phyloP scores from a whole-genome alignment of 345 rosid species.

The Ricinus communis region DNA sequence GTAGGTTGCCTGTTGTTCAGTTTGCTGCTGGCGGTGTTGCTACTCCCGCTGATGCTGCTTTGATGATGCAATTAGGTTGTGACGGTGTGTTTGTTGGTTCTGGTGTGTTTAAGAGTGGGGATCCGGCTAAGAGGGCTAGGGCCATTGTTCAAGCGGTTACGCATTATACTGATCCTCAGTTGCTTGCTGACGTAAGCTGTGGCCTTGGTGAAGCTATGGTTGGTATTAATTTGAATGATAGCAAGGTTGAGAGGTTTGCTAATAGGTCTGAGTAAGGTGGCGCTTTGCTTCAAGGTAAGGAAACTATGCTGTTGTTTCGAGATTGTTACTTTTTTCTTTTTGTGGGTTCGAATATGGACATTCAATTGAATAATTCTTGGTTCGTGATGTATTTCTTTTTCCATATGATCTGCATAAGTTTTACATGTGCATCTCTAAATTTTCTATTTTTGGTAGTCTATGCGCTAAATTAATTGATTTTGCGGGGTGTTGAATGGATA shows the following conservation, averaged over 20 bases:
- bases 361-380: not conserved
- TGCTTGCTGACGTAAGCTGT: constrained; percentile 36
- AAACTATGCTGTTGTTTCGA: not conserved
- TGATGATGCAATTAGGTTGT: constrained; percentile 35
- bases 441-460: not conserved
- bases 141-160: constrained; percentile 39
- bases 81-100: constrained; percentile 38
- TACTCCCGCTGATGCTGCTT: constrained; percentile 33
- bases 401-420: too few species aligned
- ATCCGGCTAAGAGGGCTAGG: constrained; percentile 26
- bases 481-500: not conserved
- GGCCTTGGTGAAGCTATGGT: constrained; percentile 43
- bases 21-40: constrained; percentile 36
- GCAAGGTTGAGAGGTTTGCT: constrained; percentile 38
- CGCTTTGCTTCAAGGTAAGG: not conserved
- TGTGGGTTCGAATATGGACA: not conserved
- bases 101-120: constrained; percentile 36
- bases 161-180: constrained; percentile 27
- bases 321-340: not conserved
- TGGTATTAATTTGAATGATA: constrained; percentile 33
- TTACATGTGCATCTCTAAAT: too few species aligned
- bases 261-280: constrained; percentile 28
- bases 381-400: not conserved
- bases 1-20: constrained; percentile 34
- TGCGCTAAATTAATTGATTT: not conserved